Percentiles rank a stretch among this genome's conserved stretches.
phyloP scores from a whole-genome alignment of 441 rosid genomes.

The Populus hybrid region DNA sequence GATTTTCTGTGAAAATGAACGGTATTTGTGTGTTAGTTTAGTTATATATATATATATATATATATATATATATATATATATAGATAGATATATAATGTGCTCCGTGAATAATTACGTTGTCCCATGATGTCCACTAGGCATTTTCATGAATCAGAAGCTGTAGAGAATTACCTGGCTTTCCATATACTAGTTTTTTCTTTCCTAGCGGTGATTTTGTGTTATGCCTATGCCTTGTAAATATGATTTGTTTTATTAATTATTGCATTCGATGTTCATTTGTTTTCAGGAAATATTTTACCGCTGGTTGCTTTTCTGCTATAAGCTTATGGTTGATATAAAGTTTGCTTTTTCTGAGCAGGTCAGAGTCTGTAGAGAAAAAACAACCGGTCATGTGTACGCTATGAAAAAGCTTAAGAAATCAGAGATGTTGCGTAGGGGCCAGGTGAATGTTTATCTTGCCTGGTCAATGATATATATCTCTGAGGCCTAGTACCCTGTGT shows the following conservation, averaged over 20 bases:
- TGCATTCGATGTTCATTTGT: neutral
- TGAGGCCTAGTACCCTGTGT: slow-evolving; percentile 15
- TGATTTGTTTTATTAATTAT: neutral
- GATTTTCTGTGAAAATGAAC: neutral
- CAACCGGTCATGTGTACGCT: slow-evolving; percentile 87
- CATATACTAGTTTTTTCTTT: neutral
- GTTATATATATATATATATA: too few relatives aligned
- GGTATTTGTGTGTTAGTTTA: neutral
- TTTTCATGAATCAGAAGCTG: neutral
- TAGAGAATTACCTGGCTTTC: neutral
- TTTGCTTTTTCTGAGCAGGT: slow-evolving; percentile 50
- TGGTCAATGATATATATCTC: slow-evolving; percentile 1
- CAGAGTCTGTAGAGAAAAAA: slow-evolving; percentile 83
- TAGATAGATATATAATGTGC: neutral
- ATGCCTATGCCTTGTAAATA: neutral
- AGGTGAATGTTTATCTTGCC: slow-evolving; percentile 39
- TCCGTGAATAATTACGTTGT: neutral
- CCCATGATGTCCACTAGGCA: neutral
- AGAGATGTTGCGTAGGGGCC: slow-evolving; percentile 99
- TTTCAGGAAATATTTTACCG: neutral
- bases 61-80: too few relatives aligned
- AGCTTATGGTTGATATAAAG: slow-evolving; percentile 1
- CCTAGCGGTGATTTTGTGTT: neutral
- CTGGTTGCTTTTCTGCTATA: neutral
- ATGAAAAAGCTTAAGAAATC: slow-evolving; percentile 97